A percentile compares a stretch with the other conserved stretches of the same genome.
Evolutionary conservation across 108 stramenopile genomes (phyloP).

Genomic region (Cylindrotheca closterium): DNA sequence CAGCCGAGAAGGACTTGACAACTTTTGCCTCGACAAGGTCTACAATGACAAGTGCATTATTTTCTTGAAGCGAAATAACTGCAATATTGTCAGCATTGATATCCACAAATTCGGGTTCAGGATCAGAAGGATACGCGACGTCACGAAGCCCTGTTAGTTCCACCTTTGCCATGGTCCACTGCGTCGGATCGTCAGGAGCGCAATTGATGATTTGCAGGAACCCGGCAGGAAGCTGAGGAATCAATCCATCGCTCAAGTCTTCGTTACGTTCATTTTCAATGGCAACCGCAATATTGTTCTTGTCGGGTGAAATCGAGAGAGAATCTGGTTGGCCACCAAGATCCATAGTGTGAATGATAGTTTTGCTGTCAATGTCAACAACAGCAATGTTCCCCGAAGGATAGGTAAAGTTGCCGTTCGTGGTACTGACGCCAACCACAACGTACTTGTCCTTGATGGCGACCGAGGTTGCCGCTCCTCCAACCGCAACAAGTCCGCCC

Average conservation of each 20-base stretch:
- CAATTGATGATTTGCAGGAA: constrained; percentile 36
- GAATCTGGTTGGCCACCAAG: constrained; percentile 69
- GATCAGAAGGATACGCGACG: constrained; percentile 47
- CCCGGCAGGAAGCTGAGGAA: constrained; percentile 54
- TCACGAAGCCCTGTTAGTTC: constrained; percentile 37
- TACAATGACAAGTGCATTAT: constrained; percentile 60
- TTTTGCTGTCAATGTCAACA: constrained; percentile 30
- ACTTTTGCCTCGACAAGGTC: constrained; percentile 38
- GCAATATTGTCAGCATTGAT: constrained; percentile 61
- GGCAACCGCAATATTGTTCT: constrained; percentile 46
- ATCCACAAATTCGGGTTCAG: constrained; percentile 67
- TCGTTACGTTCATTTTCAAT: constrained; percentile 75
- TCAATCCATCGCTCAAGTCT: constrained; percentile 45
- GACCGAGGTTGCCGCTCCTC: constrained; percentile 72
- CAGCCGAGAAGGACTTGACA: constrained; percentile 46
- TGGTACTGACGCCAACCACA: constrained; percentile 56
- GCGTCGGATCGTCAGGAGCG: constrained; percentile 28
- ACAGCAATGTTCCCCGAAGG: constrained; percentile 41
- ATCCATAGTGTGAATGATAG: constrained; percentile 23
- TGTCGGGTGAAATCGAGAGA: constrained; percentile 40
- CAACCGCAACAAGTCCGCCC: constrained; percentile 28
- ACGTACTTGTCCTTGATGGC: constrained; percentile 39
- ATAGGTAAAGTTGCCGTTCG: constrained; percentile 39
- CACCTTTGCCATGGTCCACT: no score
- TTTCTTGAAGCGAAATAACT: constrained; percentile 69